Conservation (phyloP, 23 red algal species). For the Gracilaria domingensis region DNA sequence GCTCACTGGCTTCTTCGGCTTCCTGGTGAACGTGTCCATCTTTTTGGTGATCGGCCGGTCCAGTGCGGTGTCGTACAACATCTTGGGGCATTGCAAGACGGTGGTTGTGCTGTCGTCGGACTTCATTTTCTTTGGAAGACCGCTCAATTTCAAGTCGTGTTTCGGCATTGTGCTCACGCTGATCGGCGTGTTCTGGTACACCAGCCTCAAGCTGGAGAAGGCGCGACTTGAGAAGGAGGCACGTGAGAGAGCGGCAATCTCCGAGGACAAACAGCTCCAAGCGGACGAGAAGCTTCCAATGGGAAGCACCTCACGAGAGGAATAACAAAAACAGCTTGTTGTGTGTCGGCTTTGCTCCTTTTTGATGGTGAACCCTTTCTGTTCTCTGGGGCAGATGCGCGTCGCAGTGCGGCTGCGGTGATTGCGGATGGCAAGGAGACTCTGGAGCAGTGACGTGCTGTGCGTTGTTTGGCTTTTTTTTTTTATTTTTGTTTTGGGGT, state of each 20-base stretch:
- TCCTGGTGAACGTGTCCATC: slow-evolving; percentile 95
- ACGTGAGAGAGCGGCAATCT: slow-evolving; percentile 12
- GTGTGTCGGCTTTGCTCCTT: neutral
- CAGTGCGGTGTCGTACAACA: slow-evolving; percentile 91
- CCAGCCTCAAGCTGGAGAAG: slow-evolving; percentile 81
- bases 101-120: slow-evolving; percentile 75
- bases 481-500: neutral
- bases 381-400: neutral
- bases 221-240: slow-evolving; percentile 70
- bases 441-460: no score
- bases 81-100: slow-evolving; percentile 93
- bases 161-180: slow-evolving; percentile 85
- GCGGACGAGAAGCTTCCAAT: slow-evolving; percentile 39
- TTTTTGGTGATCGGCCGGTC: slow-evolving; percentile 94
- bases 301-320: slow-evolving; percentile 23
- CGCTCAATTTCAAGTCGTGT: slow-evolving; percentile 67
- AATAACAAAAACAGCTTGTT: neutral
- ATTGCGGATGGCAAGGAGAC: no score
- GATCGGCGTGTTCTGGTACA: slow-evolving; percentile 91
- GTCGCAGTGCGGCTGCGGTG: no score
- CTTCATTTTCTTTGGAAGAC: slow-evolving; percentile 79
- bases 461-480: neutral
- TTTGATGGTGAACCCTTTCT: neutral
- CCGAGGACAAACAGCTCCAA: neutral
- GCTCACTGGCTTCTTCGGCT: slow-evolving; percentile 82